Evolutionary conservation across 2,329 filamentous ascomycete genomes (phyloP), one percentile per base, ranked within the genome.

Genomic region (Fusarium pseudonygamai): DNA sequence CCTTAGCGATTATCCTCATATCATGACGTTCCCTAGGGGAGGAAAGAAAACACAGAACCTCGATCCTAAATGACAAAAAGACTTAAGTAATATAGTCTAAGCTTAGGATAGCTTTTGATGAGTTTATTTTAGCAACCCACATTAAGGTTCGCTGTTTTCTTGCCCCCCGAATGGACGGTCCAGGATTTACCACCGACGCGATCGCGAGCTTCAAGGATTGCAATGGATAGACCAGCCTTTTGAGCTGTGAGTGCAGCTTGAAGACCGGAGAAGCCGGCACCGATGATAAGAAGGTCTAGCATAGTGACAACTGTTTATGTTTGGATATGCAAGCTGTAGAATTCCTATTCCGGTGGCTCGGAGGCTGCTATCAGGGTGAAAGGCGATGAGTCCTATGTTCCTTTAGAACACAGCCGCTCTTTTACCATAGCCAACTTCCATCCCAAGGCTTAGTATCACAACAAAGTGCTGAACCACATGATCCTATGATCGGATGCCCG

Each of bases 181-280:
- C 81, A 86, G 0, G 85, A 87, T 77, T 89, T 89, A 12, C 87
- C 87, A 0, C 87, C 87, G 1, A 88, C 84, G 0, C 85, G 82
- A 45, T 87, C 81, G 9, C 84, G 80, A 4, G 86, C 86, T 71
- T 89, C 87, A 3, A 89, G 78, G 0, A 89, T 80, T 1, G 84
- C 64, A n/a, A 80, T 79, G 0, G 81, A 82, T 10, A 85, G 75
- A 3, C 84, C 83, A 0, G 81, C 80, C 3, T 75, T 57, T 8
- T 81, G 75, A 6, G 85, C 67, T 3, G 78, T 73, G 13, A 77
- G 55, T 2, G 84, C 84, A 1, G 84, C 83, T 28, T 79, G 70
- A 15, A 84, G 80, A 24, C 80, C 83, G 24, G 79, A 79, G 18
- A 85, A 76, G 8, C 86, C 86, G 0, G 84, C 86, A 6, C 86